A percentile compares a stretch with the other conserved stretches of the same genome.
Evolutionary conservation across 148 eudicot species (phyloP).

Genomic region (Camellia granthamiana): DNA sequence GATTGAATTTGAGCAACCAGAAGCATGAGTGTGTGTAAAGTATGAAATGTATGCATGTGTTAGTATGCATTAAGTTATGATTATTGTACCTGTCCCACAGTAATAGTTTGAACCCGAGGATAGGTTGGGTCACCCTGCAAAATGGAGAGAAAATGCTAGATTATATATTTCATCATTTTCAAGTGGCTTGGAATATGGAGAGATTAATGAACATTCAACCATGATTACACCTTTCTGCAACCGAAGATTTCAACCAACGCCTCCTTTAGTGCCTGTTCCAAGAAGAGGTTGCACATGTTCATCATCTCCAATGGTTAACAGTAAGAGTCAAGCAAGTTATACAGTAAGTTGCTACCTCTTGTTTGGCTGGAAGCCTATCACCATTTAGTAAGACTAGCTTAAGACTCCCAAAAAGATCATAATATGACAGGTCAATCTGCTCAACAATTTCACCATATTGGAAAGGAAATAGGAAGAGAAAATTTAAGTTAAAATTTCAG

Average conservation of each 20-base stretch:
- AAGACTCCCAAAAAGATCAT: slow-evolving; percentile 52
- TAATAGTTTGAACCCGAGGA: slow-evolving; percentile 31
- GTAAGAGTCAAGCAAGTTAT: background rate
- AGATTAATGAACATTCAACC: background rate
- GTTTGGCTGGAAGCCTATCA: slow-evolving; percentile 36
- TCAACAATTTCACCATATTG: background rate
- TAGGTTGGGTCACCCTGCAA: slow-evolving; percentile 25
- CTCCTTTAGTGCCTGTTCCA: slow-evolving; percentile 39
- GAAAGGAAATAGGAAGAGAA: background rate
- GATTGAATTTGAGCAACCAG: background rate
- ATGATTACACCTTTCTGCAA: slow-evolving; percentile 36
- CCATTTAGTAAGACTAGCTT: slow-evolving; percentile 43
- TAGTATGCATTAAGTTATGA: background rate
- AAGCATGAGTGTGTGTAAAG: background rate
- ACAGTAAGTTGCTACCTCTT: slow-evolving; percentile 32
- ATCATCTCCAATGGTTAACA: slow-evolving; percentile 9
- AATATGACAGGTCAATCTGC: slow-evolving; percentile 51
- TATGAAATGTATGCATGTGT: background rate
- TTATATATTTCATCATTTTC: background rate
- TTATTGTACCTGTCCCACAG: slow-evolving; percentile 32
- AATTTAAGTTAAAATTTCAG: background rate
- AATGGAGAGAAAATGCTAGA: slow-evolving; percentile 3
- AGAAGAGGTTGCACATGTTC: background rate
- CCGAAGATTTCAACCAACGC: slow-evolving; percentile 43
- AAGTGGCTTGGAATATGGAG: background rate